Conservation (phyloP, 1,139 yeast species). For the Candida tetrigidarum region DNA sequence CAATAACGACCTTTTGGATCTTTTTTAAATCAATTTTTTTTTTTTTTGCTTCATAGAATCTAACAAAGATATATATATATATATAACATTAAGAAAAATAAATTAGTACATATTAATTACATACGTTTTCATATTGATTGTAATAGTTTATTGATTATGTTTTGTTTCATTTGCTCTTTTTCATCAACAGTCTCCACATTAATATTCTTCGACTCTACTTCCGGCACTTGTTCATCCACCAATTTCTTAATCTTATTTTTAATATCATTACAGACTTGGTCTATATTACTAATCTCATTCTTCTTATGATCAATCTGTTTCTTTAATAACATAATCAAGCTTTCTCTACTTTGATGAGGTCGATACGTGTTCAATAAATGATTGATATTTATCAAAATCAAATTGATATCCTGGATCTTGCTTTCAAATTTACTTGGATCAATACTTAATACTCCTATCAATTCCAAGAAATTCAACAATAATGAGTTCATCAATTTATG, state of each 20-base stretch:
- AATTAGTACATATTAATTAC: not conserved
- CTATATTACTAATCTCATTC: constrained; percentile 55
- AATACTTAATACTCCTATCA: constrained; percentile 71
- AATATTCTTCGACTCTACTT: constrained; percentile 1
- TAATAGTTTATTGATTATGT: constrained; percentile 21
- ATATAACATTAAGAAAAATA: not conserved
- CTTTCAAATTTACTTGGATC: constrained; percentile 68
- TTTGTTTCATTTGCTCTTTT: constrained; percentile 14
- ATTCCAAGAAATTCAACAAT: constrained; percentile 70
- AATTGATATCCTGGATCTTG: constrained; percentile 72
- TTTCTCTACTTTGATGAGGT: constrained; percentile 88
- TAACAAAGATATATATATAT: not conserved
- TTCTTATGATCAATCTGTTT: constrained; percentile 61
- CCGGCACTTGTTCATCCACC: constrained; percentile 16
- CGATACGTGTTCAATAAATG: constrained; percentile 83
- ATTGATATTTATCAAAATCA: constrained; percentile 80
- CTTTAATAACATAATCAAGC: constrained; percentile 70
- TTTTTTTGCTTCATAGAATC: constrained; percentile 4
- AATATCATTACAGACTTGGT: constrained; percentile 48
- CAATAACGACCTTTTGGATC: constrained; percentile 57
- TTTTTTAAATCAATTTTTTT: constrained; percentile 39
- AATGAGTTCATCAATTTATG: constrained; percentile 72
- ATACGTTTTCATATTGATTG: constrained; percentile 12
- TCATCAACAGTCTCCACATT: constrained; percentile 10
- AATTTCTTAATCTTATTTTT: constrained; percentile 41